These are phyloP conservation scores for Colletotrichum phormii DNA, from an alignment of 2,329 filamentous ascomycete species.

Conservation along the genomic window DNA sequence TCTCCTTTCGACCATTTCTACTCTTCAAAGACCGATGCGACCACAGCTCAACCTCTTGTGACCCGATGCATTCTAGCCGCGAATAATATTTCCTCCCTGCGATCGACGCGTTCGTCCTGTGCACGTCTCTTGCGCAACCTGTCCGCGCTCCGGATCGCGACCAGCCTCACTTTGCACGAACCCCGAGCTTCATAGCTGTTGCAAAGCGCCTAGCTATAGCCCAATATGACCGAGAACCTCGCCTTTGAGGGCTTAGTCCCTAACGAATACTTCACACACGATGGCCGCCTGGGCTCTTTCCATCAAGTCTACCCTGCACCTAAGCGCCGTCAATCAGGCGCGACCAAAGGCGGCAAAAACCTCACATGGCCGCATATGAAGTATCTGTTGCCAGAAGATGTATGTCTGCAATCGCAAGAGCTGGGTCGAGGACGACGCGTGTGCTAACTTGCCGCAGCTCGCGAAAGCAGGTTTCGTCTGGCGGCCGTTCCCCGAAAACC, in stretches of 20 bases:
- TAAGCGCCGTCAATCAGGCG: slow-evolving; percentile 78
- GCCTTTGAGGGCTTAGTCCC: slow-evolving; percentile 37
- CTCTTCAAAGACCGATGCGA: not conserved
- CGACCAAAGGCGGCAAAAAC: slow-evolving; percentile 67
- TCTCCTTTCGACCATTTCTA: slow-evolving; percentile 21
- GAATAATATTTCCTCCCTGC: slow-evolving; percentile 30
- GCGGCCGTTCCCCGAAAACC: slow-evolving; percentile 77
- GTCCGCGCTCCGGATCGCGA: slow-evolving; percentile 20
- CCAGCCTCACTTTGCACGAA: not conserved
- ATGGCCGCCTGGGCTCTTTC: slow-evolving; percentile 86
- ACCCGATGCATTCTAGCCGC: slow-evolving; percentile 32
- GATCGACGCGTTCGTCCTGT: slow-evolving; percentile 29
- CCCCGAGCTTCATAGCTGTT: not conserved
- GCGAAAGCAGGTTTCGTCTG: slow-evolving; percentile 94
- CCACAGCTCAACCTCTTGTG: not conserved
- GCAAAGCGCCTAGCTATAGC: not conserved
- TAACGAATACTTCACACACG: slow-evolving; percentile 70
- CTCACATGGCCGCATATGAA: slow-evolving; percentile 81
- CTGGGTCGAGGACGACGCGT: slow-evolving; percentile 26
- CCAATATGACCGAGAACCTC: slow-evolving; percentile 22
- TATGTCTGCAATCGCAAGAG: slow-evolving; percentile 41
- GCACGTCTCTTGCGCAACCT: not conserved
- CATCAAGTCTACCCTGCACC: slow-evolving; percentile 69
- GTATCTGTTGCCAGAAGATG: slow-evolving; percentile 72
- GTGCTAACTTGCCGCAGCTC: slow-evolving; percentile 65